Base-by-base conservation (phyloP, 139 green algal genomes). In the Mesotaenium endlicherianum region DNA sequence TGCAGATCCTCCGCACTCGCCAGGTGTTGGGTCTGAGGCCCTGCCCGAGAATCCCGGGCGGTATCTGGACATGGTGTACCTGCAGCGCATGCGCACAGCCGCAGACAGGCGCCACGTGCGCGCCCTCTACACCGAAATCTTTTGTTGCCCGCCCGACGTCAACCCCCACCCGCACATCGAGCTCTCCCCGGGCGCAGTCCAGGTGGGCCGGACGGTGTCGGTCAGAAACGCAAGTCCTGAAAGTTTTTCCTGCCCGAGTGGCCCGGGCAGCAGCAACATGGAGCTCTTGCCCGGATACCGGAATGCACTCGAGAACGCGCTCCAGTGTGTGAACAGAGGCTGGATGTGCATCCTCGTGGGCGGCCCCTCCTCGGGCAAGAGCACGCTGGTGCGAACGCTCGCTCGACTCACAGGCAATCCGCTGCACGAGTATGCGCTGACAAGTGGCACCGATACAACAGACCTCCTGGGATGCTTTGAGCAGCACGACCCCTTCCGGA, bases 391-490 rank as follows among this genome's bases (percentile, higher is more conserved):
- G 20, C 81, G 93, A 50, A 42, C 72, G 44, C 83, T 93, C 14
- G 92, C 93, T 4, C 43, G 20, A n/a, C 72, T 95, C 41, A 81
- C 86, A 16, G 93, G 93, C 0, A 77, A 82, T 36, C 41, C 41
- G 2, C 92, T 98, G 82, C 70, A 93, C 40, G 94, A 98, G 89
- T 82, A 97, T 0, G 78, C 91, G 3, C 90, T 99, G 6, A 97
- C 93, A 14, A 75, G 81, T 6, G 93, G 91, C 3, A 97, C 93
- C 0, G 97, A 99, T 91, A 98, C 95, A 0, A 92, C 86, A 3
- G 97, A 99, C 78, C 90, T 99, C 64, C 93, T 99, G 85, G 97
- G 97, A 39, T 94, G 93, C 43, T 99, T 99, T 88, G 97, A 99
- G 89, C 96, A 99, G 88, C 17, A 40, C n/a, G 83, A 88, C 50